Evolutionary conservation across 768 basidiomycete species (phyloP), one percentile per base, ranked within the genome.

Genomic region (Xerocomus brunneocitrinus): DNA sequence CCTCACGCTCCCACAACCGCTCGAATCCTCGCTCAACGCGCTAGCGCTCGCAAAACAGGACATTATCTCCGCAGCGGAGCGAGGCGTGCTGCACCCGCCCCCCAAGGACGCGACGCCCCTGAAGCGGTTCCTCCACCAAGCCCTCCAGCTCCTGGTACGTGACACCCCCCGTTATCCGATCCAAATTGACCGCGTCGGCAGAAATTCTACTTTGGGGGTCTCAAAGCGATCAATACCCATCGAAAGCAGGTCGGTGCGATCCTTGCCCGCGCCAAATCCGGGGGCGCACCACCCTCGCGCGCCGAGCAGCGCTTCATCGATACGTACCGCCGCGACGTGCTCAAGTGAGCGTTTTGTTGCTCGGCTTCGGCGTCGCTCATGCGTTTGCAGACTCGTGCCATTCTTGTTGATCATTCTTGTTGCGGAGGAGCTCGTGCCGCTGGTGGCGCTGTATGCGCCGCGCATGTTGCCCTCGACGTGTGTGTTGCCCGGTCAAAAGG

Each of bases 121-220:
- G 50, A 75, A 72, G 56, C 77, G 74, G 35, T 78, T 79, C 42
- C 67, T 62, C 43, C 80, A 80, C 49, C 77, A 80, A 54, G 77
- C 66, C 4, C 60, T 79, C 60, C 74, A 79, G 55, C 67, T 77
- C 46, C 68, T 79, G 53, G 77, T 79, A 45, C 50, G 77, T 67
- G 5, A 19, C 12, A 27, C 34, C 42, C 30, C 5, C 27, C 19
- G 13, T 35, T 27, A 13, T 48, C 2, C 10, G 22, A 12, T 3
- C 32, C 14, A 9, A 8, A 38, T 40, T 61, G 41, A 22, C 19
- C 22, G 30, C 30, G 34, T 32, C 1, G 5, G 9, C 62, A 86
- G 85, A 91, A 91, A 86, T 94, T 94, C 69, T 94, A 94, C 70
- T 85, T 75, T 62, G 76, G 81, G 34, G 91, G 90, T 27, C 73